Evolutionary conservation across 1,284 basidiomycete genomes (phyloP), one percentile per base, ranked within the genome.

Genomic region (Cronartium quercuum): DNA sequence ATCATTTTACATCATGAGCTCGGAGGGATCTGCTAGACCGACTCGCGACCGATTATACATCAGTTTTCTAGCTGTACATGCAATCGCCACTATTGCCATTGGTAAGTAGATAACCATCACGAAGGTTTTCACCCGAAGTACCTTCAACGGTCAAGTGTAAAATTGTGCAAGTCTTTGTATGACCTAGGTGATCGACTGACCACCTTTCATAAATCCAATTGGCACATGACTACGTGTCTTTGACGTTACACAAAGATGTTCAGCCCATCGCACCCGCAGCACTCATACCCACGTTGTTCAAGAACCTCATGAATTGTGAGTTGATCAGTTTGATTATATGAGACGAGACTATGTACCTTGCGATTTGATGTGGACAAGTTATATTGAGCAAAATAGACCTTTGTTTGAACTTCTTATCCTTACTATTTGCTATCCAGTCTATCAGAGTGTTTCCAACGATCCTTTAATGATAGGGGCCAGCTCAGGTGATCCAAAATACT

Each of bases 381-480:
- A n/a, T n/a, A n/a, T n/a, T n/a, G n/a, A n/a, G 15, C 51, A 21
- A 55, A 7, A 6, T 10, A 24, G 15, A 55, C 29, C 18, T 44
- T 44, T 18, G 9, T 44, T 6, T 24, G 29, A 55, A 55, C n/a
- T 4, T 18, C 51, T 55, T 6, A 55, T 4, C 29, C 3, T n/a
- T 55, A 13, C 7, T 21, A 55, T 24, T 55, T 24, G 12, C n/a
- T n/a, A 24, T 1, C 13, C 15, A 71, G 68, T 62, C 60, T 71
- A 71, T 44, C n/a, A 63, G 13, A 18, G 29, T 3, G 37, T 47
- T 42, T 62, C 44, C 10, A 51, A 61, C 1, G 68, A 71, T 64
- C 68, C 68, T 15, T 57, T 71, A 42, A 71, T 71, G 68, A 34
- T 55, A 6, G 41, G 61, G 21, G 68, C 61, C 51, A 58, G 58